Base-by-base conservation (phyloP, 148 eudicot species). In the Limonium bicolor region DNA sequence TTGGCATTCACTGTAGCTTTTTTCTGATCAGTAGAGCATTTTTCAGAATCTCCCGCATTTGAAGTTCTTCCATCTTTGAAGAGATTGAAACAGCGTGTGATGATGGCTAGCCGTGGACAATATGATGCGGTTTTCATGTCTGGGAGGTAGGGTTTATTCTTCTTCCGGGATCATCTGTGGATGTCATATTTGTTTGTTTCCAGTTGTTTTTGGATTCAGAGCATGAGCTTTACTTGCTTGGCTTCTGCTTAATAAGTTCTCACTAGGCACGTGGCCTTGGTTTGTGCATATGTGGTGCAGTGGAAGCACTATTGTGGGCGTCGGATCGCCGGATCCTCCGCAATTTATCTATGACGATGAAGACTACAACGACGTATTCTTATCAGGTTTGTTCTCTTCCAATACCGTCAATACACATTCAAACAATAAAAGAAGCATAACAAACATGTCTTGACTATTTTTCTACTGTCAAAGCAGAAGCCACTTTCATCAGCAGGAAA, bases 121-220 rank as follows among this genome's bases (percentile, higher is more conserved):
- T 83, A 88, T 55, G 84, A 80, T 70, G 94, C 97, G 21, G 94
- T 88, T 62, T 88, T 88, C 54, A 88, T 88, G 97, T 88, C 97
- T 53, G 97, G 97, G 37, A 88, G 97, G 97, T 88, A 61, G 30
- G 26, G n/a, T n/a, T n/a, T 26, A 28, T 27, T 1, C 8, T 11
- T 25, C 6, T 40, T 41, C 14, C 12, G 36, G 19, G 8, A 7
- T 21, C 29, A 36, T 6, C 4, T 50, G 12, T 27, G 18, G 36
- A n/a, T 15, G 27, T 9, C 35, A 6, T 48, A 5, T 41, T 17
- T 36, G 15, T 3, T n/a, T n/a, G n/a, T n/a, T n/a, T n/a, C n/a
- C n/a, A n/a, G n/a, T n/a, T n/a, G n/a, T n/a, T n/a, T n/a, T n/a
- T n/a, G n/a, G n/a, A n/a, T n/a, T n/a, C n/a, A n/a, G n/a, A n/a